phyloP scores from a whole-genome alignment of 352 stramenopile species.

The Peronospora farinosa region DNA sequence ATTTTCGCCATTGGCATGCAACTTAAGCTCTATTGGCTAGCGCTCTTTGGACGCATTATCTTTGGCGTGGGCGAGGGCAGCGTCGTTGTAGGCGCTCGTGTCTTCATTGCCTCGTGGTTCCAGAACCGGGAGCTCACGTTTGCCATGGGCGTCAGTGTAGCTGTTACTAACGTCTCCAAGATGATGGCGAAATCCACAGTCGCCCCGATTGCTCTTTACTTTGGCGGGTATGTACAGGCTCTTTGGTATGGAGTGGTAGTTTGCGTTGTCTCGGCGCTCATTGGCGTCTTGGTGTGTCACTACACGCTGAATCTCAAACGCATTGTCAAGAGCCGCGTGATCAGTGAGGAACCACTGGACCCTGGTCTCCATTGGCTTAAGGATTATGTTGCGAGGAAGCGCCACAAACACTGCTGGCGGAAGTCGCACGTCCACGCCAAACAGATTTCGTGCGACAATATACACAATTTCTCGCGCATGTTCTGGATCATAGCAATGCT shows the following conservation, averaged over 20 bases:
- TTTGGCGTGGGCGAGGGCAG: conserved; percentile 79
- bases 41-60: conserved; percentile 74
- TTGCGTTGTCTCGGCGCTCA: conserved; percentile 46
- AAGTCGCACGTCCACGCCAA: conserved; percentile 31
- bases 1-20: conserved; percentile 78
- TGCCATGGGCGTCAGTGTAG: conserved; percentile 84
- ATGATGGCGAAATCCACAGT: conserved; percentile 88
- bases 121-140: conserved; percentile 79
- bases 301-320: conserved; percentile 59
- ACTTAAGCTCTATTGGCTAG: conserved; percentile 64
- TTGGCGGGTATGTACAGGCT: conserved; percentile 79
- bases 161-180: conserved; percentile 87
- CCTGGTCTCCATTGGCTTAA: conserved; percentile 58
- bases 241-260: conserved; percentile 73
- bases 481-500: conserved; percentile 84
- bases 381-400: conserved; percentile 64
- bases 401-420: conserved; percentile 38
- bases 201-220: conserved; percentile 77
- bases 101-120: conserved; percentile 83
- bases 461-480: conserved; percentile 72
- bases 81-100: conserved; percentile 70
- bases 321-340: conserved; percentile 58
- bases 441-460: conserved; percentile 51
- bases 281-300: conserved; percentile 47
- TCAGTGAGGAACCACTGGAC: conserved; percentile 49